These are phyloP conservation scores for Paracoccidioides lutzii DNA, from an alignment of 2,329 filamentous ascomycete species.

Conservation along the genomic window DNA sequence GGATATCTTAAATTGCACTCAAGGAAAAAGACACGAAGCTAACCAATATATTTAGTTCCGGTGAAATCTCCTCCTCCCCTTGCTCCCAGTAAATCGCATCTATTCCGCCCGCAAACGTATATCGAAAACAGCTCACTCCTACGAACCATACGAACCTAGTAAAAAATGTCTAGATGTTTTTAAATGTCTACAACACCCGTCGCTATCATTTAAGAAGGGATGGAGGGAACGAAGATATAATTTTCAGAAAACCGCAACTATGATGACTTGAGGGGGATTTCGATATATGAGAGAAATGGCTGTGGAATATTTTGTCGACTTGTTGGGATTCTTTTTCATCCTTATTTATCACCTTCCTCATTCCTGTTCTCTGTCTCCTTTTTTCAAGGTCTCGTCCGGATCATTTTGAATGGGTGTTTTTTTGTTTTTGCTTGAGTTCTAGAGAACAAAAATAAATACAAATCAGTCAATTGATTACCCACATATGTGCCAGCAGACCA, in stretches of 20 bases:
- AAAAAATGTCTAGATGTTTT: neutral
- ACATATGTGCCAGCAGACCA: too few species aligned
- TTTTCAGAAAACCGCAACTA: too few species aligned
- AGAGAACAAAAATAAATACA: too few species aligned
- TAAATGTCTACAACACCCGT: neutral
- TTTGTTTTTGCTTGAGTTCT: neutral
- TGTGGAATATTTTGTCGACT: neutral
- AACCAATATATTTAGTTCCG: constrained; percentile 6
- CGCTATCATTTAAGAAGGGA: too few species aligned
- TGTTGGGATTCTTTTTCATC: neutral
- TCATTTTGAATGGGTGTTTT: neutral
- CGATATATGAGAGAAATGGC: too few species aligned
- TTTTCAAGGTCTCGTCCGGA: neutral
- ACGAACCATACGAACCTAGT: neutral
- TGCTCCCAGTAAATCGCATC: neutral
- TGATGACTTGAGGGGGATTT: too few species aligned
- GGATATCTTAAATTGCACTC: neutral
- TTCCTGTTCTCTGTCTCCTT: neutral
- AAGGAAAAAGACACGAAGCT: neutral
- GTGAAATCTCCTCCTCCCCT: constrained; percentile 4
- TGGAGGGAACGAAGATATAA: too few species aligned
- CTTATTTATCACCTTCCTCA: neutral
- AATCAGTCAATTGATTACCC: too few species aligned
- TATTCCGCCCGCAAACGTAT: neutral
- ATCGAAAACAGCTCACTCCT: neutral